Conservation (phyloP, 257 asterid genomes). For the Coffea eugenioides region DNA sequence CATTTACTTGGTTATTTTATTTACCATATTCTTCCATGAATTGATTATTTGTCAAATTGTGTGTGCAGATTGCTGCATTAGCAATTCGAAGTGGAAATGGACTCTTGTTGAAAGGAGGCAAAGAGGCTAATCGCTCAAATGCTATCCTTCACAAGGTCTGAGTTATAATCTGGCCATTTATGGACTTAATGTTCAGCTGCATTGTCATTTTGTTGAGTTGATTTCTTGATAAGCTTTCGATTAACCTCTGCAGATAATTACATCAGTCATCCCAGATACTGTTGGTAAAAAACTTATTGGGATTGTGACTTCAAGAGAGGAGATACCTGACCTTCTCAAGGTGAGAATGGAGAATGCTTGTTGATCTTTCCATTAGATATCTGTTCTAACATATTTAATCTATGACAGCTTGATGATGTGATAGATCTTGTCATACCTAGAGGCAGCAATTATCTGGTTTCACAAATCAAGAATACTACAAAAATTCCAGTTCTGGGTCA, state of each 20-base stretch:
- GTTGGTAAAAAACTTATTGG: conserved; percentile 76
- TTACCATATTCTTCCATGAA: conserved; percentile 10
- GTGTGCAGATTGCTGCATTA: conserved; percentile 67
- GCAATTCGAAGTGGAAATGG: conserved; percentile 91
- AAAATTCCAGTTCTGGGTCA: conserved; percentile 92
- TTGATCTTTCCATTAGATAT: conserved; percentile 2
- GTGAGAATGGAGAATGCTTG: conserved; percentile 29
- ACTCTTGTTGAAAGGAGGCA: conserved; percentile 80
- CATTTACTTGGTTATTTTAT: background rate
- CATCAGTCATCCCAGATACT: conserved; percentile 66
- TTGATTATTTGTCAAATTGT: conserved; percentile 5
- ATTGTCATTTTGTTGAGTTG: background rate
- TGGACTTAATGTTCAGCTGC: background rate
- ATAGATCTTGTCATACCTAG: conserved; percentile 90
- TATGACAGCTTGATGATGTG: conserved; percentile 72
- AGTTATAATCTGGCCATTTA: background rate
- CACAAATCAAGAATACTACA: conserved; percentile 69
- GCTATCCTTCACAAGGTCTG: conserved; percentile 71
- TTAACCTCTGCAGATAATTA: conserved; percentile 50
- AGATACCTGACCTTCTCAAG: conserved; percentile 81
- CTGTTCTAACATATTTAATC: conserved; percentile 12
- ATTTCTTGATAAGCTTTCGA: background rate
- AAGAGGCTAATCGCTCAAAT: conserved; percentile 75
- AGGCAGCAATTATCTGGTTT: conserved; percentile 81
- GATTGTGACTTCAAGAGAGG: conserved; percentile 76